These are phyloP conservation scores for Vitis rupestris DNA, from an alignment of 164 flowering plant species.

Conservation along the genomic window DNA sequence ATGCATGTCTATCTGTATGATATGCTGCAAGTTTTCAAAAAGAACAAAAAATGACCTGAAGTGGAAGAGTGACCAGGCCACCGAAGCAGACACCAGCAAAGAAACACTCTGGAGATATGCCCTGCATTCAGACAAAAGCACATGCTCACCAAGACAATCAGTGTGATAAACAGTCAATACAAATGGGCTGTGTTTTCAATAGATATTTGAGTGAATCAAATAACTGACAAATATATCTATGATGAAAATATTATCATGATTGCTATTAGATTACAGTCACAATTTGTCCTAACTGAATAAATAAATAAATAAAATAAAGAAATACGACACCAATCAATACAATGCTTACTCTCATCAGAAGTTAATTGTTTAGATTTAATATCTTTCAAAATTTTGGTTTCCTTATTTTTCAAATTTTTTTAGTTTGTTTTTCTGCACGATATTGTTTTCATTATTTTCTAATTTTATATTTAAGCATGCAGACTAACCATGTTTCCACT, in stretches of 20 bases:
- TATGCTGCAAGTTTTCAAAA: background rate
- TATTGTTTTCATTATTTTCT: too few relatives aligned
- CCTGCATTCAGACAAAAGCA: conserved; percentile 42
- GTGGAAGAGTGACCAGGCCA: conserved; percentile 75
- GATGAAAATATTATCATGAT: background rate
- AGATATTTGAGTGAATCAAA: background rate
- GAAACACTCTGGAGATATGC: conserved; percentile 72
- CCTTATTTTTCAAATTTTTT: too few relatives aligned
- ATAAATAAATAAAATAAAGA: too few relatives aligned
- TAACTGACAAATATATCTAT: background rate
- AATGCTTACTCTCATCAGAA: too few relatives aligned
- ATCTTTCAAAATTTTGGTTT: too few relatives aligned
- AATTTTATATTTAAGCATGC: too few relatives aligned
- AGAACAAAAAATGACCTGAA: conserved; percentile 51
- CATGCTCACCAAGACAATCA: background rate
- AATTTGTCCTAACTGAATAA: too few relatives aligned
- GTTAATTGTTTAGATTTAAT: too few relatives aligned
- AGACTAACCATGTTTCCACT: too few relatives aligned
- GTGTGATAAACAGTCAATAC: background rate
- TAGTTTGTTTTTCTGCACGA: too few relatives aligned
- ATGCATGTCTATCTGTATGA: background rate
- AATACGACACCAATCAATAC: too few relatives aligned
- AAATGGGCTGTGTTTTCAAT: background rate
- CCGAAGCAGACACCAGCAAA: conserved; percentile 92
- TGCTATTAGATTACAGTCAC: too few relatives aligned